These are phyloP conservation scores for Vaccinium corymbosum DNA, from an alignment of 148 eudicot genomes.

Conservation along the genomic window DNA sequence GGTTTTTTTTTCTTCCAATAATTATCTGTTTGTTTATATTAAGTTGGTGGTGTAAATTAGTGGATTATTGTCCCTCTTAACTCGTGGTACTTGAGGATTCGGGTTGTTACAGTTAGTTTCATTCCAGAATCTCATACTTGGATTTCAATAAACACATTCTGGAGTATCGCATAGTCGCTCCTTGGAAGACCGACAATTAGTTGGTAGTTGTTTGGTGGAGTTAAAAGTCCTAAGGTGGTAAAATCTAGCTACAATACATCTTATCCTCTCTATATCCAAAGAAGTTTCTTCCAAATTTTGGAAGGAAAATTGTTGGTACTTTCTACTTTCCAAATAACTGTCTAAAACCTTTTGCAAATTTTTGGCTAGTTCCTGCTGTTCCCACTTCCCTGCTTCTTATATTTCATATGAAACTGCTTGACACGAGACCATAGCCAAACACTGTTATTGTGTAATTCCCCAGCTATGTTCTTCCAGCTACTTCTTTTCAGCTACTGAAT, in stretches of 20 bases:
- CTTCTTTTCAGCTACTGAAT: background rate
- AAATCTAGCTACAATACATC: background rate
- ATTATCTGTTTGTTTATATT: no score
- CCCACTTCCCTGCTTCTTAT: background rate
- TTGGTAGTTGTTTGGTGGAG: background rate
- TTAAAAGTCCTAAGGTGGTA: background rate
- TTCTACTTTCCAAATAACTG: background rate
- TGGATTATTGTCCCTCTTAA: no score
- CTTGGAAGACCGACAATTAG: background rate
- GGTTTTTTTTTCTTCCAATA: no score
- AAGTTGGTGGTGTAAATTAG: no score
- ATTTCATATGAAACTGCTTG: background rate
- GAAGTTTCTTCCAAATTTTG: background rate
- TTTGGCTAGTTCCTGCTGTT: background rate
- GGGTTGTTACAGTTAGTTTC: background rate
- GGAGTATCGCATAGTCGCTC: background rate
- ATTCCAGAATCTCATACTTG: background rate
- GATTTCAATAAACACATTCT: background rate
- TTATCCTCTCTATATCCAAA: background rate
- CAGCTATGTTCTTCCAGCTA: background rate
- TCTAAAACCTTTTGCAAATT: background rate
- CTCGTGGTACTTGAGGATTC: no score
- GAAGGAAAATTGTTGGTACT: background rate
- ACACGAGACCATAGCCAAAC: background rate
- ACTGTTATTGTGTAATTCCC: background rate